phyloP scores from a whole-genome alignment of 1,139 yeast genomes.

The Pichia inconspicua region DNA sequence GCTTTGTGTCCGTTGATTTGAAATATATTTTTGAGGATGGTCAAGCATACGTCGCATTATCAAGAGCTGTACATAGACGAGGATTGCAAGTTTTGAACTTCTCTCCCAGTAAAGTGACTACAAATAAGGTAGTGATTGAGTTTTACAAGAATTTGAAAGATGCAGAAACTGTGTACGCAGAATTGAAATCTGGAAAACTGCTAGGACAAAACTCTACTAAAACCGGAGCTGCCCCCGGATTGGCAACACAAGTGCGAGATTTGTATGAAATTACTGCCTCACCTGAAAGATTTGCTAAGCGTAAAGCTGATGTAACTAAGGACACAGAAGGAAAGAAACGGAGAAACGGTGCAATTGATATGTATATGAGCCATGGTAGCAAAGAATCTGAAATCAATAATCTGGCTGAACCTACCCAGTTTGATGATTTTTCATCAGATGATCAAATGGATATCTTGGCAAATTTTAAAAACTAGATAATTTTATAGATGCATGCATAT shows the following conservation, averaged over 20 bases:
- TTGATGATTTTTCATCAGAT: not conserved
- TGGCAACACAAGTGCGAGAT: conserved; percentile 10
- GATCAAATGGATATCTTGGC: not conserved
- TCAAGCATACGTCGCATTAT: conserved; percentile 89
- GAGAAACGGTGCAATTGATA: not conserved
- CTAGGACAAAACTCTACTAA: not conserved
- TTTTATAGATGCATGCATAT: not conserved
- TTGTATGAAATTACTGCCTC: conserved; percentile 9
- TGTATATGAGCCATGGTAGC: not conserved
- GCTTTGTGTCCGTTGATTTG: conserved; percentile 74
- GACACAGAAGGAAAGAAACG: not conserved
- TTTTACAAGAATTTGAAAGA: conserved; percentile 43
- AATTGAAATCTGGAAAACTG: not conserved
- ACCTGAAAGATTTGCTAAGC: conserved; percentile 13
- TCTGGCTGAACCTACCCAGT: not conserved
- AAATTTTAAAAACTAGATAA: not conserved
- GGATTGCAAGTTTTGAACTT: conserved; percentile 77
- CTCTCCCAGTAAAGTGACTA: conserved; percentile 45
- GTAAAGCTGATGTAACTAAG: not conserved
- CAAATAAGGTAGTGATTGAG: conserved; percentile 53
- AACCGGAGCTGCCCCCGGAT: conserved; percentile 2
- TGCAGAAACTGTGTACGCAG: conserved; percentile 26
- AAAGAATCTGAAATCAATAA: not conserved
- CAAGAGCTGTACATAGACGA: conserved; percentile 72
- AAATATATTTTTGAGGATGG: conserved; percentile 79